Evolutionary conservation across 2,329 filamentous ascomycete genomes (phyloP), one percentile per base, ranked within the genome.

Genomic region (Exophiala mesophila): DNA sequence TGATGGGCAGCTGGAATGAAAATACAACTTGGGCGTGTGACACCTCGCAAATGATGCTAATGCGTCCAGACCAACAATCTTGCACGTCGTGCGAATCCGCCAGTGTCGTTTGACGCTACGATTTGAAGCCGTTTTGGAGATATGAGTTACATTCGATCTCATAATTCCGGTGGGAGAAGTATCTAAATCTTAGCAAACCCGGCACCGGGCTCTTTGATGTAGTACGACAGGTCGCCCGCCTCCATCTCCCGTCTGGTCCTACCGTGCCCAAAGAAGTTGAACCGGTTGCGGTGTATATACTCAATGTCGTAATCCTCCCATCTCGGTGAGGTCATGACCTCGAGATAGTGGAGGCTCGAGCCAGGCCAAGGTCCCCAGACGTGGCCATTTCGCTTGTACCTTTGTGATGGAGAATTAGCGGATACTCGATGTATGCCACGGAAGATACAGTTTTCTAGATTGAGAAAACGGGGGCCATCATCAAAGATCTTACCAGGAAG

Each of bases 311-410:
- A 70, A 45, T 70, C 66, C 53, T 69, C 66, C 41, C 58, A 68
- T 17, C 67, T 58, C 3, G 62, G 63, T 9, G 59, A 52, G 32
- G 63, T 57, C 39, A 69, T 63, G 2, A 61, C 49, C 39, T 69
- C 60, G 26, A 63, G 58, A 44, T 73, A 74, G 39, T 74, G 71
- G 30, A 75, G 62, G 0, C 64, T 68, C 3, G 63, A 67, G 3
- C 72, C 73, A 0, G 72, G 71, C 64, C 66, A 75, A 2, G 74
- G 57, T 2, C 69, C 67, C 56, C 55, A 59, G 26, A 70, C 65
- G 5, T 65, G 55, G 13, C 65, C 67, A 3, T 65, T 68, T 15
- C 73, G 63, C 52, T 57, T 57, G 38, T 59, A 55, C 65, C 67
- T 35, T n/a, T 26, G 6, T 26, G 6, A 26, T 7, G 7, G 23